Evolutionary conservation across 2,329 filamentous ascomycete genomes (phyloP), one percentile per base, ranked within the genome.

Genomic region (Neoascochyta sp.): DNA sequence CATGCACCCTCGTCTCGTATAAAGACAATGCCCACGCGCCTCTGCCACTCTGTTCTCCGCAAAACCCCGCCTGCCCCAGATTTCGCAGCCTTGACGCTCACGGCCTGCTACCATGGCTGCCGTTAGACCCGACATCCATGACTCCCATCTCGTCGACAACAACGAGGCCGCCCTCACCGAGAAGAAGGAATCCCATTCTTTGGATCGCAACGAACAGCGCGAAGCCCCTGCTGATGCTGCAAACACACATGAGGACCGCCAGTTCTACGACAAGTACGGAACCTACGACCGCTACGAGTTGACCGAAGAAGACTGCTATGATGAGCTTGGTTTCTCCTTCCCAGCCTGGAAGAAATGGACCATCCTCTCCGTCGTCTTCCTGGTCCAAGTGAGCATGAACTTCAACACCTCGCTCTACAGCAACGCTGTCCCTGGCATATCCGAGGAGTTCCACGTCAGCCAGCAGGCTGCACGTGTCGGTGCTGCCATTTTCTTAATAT

Each of bases 401-500:
- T 72, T 76, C 58, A 77, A 77, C 52, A 72, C 74, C 0, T 73
- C 69, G 5, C 60, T 77, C 5, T 77, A 74, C 49, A 68, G 70
- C 26, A 76, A 75, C 34, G 73, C 67, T 1, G 62, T 75, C 13
- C 45, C 40, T 29, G 70, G 71, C 10, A 71, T 77, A 10, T 65
- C 75, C 0, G 67, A 80, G 12, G 73, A 87, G 39, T 92, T 85
- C 44, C 45, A 65, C 25, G 80, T 90, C 39, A 82, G 78, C 39
- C 66, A 67, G 16, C 82, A 86, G 58, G 78, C 75, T 4, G 84
- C 81, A 4, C 76, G 84, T 32, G 75, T 77, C 34, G 86, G 86
- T 55, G 83, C 84, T 36, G 81, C 84, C 65, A 76, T 88, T 41
- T 92, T 90, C 65, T 65, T 93, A 21, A 73, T 92, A 28, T 62